A percentile compares a stretch with the other conserved stretches of the same genome.
These are phyloP conservation scores for Mitragyna speciosa DNA, from an alignment of 257 asterid genomes.

Conservation along the genomic window DNA sequence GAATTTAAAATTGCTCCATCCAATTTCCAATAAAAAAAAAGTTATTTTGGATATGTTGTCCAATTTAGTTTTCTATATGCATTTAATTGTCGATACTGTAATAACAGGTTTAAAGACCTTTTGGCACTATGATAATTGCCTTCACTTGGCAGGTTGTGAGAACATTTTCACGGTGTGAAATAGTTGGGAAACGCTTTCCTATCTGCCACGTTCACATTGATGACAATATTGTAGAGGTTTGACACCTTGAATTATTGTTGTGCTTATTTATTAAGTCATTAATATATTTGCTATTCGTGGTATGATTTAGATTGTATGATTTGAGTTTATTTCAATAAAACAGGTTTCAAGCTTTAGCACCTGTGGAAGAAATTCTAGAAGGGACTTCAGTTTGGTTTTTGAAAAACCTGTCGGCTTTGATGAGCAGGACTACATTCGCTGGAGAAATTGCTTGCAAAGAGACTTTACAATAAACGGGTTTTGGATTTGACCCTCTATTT, in stretches of 20 bases:
- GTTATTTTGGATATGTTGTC: background rate
- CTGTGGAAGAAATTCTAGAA: constrained; percentile 45
- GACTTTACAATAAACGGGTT: constrained; percentile 89
- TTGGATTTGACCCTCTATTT: constrained; percentile 28
- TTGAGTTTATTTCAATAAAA: constrained; percentile 9
- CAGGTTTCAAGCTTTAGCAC: constrained; percentile 95
- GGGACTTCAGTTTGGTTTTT: constrained; percentile 40
- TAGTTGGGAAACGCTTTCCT: constrained; percentile 79
- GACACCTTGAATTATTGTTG: constrained; percentile 25
- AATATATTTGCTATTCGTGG: background rate
- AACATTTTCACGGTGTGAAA: constrained; percentile 67
- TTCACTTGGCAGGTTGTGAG: constrained; percentile 60
- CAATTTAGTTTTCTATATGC: background rate
- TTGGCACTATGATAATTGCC: constrained; percentile 4
- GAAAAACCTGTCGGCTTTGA: constrained; percentile 61
- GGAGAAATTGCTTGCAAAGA: constrained; percentile 73
- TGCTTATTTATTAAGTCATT: background rate
- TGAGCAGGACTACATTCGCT: constrained; percentile 65
- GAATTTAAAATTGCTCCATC: background rate
- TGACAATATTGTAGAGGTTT: constrained; percentile 75
- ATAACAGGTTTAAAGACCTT: background rate
- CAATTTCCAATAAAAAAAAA: background rate
- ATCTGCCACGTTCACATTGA: constrained; percentile 81
- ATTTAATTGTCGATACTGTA: background rate
- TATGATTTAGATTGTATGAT: background rate